These are phyloP conservation scores for Lathyrus tuberosus DNA, from an alignment of 306 rosid species.

Conservation along the genomic window DNA sequence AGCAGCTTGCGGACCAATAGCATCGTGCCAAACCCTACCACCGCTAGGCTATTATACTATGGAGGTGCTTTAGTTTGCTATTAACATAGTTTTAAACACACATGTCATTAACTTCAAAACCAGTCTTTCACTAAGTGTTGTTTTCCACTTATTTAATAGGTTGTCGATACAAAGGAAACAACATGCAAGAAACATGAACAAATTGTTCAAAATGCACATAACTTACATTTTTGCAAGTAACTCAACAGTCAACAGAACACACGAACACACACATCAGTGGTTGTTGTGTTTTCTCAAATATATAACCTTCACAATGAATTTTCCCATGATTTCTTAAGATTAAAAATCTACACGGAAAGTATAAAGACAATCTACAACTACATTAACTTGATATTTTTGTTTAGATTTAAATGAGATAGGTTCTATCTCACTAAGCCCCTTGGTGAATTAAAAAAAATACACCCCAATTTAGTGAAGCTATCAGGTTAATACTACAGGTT, in stretches of 20 bases:
- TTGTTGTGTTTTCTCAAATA: constrained; percentile 9
- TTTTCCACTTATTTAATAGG: constrained; percentile 1
- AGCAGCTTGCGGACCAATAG: neutral
- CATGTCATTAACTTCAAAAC: neutral
- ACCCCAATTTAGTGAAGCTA: constrained; percentile 12
- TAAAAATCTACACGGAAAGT: neutral
- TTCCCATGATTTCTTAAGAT: neutral
- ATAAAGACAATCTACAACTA: neutral
- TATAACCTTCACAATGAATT: neutral
- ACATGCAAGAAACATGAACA: constrained; percentile 1
- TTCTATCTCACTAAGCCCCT: neutral
- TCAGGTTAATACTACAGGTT: constrained; percentile 12
- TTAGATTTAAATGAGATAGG: neutral
- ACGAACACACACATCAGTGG: neutral
- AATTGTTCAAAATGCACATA: constrained; percentile 3
- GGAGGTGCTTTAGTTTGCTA: neutral
- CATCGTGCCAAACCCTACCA: neutral
- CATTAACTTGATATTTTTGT: neutral
- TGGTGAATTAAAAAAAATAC: neutral
- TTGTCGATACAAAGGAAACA: neutral
- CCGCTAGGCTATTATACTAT: neutral
- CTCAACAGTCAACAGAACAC: neutral
- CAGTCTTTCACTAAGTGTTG: neutral
- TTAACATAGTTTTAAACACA: neutral
- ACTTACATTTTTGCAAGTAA: neutral